These are phyloP conservation scores for Colletotrichum chlorophyti DNA, from an alignment of 2,329 filamentous ascomycete genomes.

Conservation along the genomic window DNA sequence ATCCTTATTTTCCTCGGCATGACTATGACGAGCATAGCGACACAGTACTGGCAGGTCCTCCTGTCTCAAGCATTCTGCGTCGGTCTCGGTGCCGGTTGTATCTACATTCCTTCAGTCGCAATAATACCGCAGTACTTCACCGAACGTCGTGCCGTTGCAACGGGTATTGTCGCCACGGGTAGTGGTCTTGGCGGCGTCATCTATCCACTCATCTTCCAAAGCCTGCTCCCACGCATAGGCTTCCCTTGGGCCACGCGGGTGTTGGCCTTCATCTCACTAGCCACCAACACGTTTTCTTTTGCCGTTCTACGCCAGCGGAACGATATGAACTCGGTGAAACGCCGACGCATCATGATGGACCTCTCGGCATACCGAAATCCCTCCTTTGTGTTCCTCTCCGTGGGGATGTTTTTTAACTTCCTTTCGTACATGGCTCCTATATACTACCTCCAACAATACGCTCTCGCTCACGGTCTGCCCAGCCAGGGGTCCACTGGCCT, in stretches of 20 bases:
- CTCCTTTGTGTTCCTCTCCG: conserved; percentile 41
- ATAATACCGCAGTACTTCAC: conserved; percentile 49
- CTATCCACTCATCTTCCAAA: conserved; percentile 45
- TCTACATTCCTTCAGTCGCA: conserved; percentile 46
- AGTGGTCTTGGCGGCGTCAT: conserved; percentile 46
- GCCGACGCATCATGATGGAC: conserved; percentile 37
- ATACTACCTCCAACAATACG: conserved; percentile 54
- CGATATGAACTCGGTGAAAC: background rate
- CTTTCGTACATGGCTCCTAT: conserved; percentile 47
- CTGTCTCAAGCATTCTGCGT: conserved; percentile 49
- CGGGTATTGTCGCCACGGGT: conserved; percentile 50
- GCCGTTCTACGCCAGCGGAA: conserved; percentile 36
- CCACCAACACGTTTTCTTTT: conserved; percentile 38
- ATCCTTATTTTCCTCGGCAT: conserved; percentile 45
- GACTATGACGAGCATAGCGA: conserved; percentile 44
- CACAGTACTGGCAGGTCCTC: conserved; percentile 48
- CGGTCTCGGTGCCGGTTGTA: conserved; percentile 49
- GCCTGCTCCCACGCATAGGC: conserved; percentile 35
- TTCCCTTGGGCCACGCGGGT: conserved; percentile 44
- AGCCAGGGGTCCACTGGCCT: conserved; percentile 34
- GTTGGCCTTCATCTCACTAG: conserved; percentile 42
- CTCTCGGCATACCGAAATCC: conserved; percentile 36
- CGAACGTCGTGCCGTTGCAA: conserved; percentile 46
- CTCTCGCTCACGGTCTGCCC: conserved; percentile 41
- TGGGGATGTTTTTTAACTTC: conserved; percentile 42